Percentiles rank a stretch among this genome's conserved stretches.
phyloP scores from a whole-genome alignment of 2,329 filamentous ascomycete genomes.

The Davidsoniella australis region DNA sequence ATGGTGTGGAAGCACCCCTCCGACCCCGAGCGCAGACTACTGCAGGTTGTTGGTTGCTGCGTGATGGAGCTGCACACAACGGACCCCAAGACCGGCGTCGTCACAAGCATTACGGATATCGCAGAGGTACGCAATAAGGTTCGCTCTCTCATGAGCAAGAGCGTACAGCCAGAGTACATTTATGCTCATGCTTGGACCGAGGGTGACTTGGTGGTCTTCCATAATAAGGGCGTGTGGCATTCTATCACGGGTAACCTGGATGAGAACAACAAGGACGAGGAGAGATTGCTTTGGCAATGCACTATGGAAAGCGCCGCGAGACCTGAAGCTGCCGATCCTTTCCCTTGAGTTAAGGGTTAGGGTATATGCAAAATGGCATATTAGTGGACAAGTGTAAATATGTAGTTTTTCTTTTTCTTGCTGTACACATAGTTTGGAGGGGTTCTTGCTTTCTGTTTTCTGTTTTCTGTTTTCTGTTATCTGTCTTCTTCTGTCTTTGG shows the following conservation, averaged over 20 bases:
- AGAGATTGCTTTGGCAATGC: slow-evolving; percentile 19
- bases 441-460: neutral
- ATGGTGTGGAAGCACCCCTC: slow-evolving; percentile 12
- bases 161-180: slow-evolving; percentile 17
- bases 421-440: neutral
- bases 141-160: slow-evolving; percentile 13
- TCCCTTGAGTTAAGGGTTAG: neutral
- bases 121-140: slow-evolving; percentile 8
- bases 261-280: slow-evolving; percentile 3
- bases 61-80: slow-evolving; percentile 10
- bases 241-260: slow-evolving; percentile 18
- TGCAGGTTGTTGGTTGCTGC: slow-evolving; percentile 12
- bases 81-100: slow-evolving; percentile 3
- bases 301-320: slow-evolving; percentile 15
- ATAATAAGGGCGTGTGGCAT: slow-evolving; percentile 20
- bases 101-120: slow-evolving; percentile 9
- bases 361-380: neutral
- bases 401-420: neutral
- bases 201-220: slow-evolving; percentile 19
- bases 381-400: neutral
- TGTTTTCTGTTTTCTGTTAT: no score
- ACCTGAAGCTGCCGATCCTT: slow-evolving; percentile 7
- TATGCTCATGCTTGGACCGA: slow-evolving; percentile 19
- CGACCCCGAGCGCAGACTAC: neutral
- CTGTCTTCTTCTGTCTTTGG: neutral